Conservation (phyloP, 768 basidiomycete genomes). For the Kwoniella mangroviensis region DNA sequence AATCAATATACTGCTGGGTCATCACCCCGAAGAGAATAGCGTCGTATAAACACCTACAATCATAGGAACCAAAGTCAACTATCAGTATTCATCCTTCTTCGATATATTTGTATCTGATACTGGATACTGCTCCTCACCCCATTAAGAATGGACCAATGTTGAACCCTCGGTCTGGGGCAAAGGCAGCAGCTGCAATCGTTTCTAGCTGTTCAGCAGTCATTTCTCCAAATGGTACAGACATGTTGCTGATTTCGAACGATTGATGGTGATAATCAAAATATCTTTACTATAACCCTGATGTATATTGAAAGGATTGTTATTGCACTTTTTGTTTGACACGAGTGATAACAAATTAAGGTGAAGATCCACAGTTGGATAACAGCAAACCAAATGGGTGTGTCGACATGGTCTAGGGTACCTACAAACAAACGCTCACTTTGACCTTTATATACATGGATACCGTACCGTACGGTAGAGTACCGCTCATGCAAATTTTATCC, state of each 20-base stretch:
- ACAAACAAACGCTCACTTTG: no score
- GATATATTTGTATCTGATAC: neutral
- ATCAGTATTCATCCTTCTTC: neutral
- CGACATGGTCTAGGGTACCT: no score
- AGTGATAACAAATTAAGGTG: no score
- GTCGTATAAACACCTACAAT: slow-evolving; percentile 6
- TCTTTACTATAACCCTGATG: no score
- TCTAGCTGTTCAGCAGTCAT: slow-evolving; percentile 9
- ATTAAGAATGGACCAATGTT: slow-evolving; percentile 8
- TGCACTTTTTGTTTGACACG: no score
- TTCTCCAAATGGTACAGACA: neutral
- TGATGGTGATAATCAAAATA: no score
- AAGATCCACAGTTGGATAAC: no score
- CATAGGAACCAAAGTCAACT: neutral
- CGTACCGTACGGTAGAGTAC: no score
- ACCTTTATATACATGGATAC: no score
- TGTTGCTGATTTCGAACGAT: neutral
- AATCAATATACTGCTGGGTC: slow-evolving; percentile 15
- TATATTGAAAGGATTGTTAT: no score
- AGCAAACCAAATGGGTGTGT: no score
- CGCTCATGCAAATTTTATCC: neutral
- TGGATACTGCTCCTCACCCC: neutral
- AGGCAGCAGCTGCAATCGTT: neutral
- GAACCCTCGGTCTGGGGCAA: neutral
- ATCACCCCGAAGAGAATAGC: neutral